Percentiles rank a stretch among this genome's conserved stretches.
Evolutionary conservation across 2,329 filamentous ascomycete genomes (phyloP).

Genomic region (Penicillium brasilianum): DNA sequence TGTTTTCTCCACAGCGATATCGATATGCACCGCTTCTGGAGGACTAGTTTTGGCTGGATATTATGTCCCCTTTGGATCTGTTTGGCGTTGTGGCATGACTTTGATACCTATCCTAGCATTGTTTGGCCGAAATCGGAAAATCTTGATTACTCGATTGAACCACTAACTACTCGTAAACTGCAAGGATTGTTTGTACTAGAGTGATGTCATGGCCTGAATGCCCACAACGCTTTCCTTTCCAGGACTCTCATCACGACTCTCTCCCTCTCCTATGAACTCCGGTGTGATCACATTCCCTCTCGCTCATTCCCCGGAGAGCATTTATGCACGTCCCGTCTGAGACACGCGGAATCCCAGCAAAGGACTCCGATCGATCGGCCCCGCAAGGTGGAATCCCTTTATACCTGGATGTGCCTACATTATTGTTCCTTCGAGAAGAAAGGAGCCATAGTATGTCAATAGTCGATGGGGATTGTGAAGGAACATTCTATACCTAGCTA

Average conservation of each 20-base stretch:
- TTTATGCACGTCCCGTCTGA: conserved; percentile 20
- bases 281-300: conserved; percentile 3
- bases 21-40: conserved; percentile 16
- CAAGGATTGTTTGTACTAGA: no score
- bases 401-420: conserved; percentile 17
- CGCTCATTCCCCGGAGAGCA: conserved; percentile 5
- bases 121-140: conserved; percentile 3
- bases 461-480: conserved; percentile 5
- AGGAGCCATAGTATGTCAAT: conserved; percentile 14
- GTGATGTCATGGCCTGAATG: background rate
- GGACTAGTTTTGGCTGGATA: conserved; percentile 25
- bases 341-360: conserved; percentile 21
- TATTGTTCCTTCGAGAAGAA: background rate
- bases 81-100: conserved; percentile 24
- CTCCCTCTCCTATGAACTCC: background rate
- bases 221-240: background rate
- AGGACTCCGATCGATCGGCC: conserved; percentile 8
- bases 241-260: background rate
- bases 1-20: conserved; percentile 5
- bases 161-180: no score
- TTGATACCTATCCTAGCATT: conserved; percentile 33
- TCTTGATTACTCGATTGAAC: no score
- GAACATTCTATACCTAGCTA: background rate
- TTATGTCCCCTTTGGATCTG: conserved; percentile 14
- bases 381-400: conserved; percentile 19